phyloP scores from a whole-genome alignment of 495 filamentous ascomycete species.

The Aspergillus panamensis region DNA sequence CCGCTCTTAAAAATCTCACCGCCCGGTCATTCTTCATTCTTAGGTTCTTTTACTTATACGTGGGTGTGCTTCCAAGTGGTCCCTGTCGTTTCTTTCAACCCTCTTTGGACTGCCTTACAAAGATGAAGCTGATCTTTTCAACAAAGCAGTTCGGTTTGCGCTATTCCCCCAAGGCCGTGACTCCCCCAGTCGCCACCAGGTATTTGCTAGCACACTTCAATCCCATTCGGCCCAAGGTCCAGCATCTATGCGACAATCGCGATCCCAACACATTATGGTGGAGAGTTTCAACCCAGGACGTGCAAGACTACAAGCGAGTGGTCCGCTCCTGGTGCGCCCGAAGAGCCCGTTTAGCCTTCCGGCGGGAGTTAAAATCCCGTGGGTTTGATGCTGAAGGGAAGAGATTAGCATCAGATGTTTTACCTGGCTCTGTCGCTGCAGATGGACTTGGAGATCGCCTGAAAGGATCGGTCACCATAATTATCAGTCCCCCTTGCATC shows the following conservation, averaged over 20 bases:
- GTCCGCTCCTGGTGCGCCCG: constrained; percentile 52
- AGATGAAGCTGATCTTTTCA: constrained; percentile 21
- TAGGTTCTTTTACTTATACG: background rate
- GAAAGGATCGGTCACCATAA: constrained; percentile 31
- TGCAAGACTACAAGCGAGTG: constrained; percentile 38
- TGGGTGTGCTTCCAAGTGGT: background rate
- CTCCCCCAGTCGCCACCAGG: constrained; percentile 31
- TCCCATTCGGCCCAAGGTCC: constrained; percentile 39
- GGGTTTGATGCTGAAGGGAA: constrained; percentile 56
- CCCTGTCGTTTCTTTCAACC: background rate
- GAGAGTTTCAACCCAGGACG: constrained; percentile 27
- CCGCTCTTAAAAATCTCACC: constrained; percentile 11
- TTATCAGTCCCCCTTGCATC: constrained; percentile 16
- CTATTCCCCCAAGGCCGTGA: constrained; percentile 23
- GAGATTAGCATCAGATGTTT: constrained; percentile 10
- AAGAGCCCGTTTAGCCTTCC: constrained; percentile 52
- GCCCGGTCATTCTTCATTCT: constrained; percentile 5
- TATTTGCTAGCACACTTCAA: constrained; percentile 27
- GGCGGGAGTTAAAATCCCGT: constrained; percentile 48
- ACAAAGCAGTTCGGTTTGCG: constrained; percentile 24
- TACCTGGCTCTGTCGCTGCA: background rate
- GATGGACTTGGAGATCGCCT: constrained; percentile 11
- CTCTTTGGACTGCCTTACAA: background rate
- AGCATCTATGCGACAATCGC: constrained; percentile 31
- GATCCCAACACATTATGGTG: constrained; percentile 50